These are phyloP conservation scores for Tetrastigma voinierianum DNA, from an alignment of 164 flowering plant genomes.

Conservation along the genomic window DNA sequence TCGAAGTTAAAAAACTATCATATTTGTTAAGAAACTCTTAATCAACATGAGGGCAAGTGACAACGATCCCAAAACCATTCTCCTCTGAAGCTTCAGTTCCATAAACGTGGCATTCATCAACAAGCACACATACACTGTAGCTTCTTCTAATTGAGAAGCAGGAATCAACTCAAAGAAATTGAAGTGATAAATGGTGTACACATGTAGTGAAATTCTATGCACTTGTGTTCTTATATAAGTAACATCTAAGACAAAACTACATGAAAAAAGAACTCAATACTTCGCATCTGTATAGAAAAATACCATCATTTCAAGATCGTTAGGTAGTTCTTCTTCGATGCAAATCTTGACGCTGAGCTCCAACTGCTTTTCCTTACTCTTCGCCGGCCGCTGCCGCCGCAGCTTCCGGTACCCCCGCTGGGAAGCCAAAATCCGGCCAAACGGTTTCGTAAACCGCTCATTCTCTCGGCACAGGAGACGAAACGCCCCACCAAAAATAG, in stretches of 20 bases:
- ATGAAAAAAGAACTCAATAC: background rate
- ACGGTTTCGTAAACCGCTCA: constrained; percentile 2
- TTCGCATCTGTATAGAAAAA: background rate
- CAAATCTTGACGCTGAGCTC: no score
- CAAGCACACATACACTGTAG: no score
- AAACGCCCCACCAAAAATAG: constrained; percentile 23
- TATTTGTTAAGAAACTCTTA: no score
- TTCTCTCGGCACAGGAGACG: constrained; percentile 17
- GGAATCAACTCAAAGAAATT: no score
- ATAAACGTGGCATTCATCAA: background rate
- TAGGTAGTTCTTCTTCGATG: constrained; percentile 82
- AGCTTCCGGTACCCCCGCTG: constrained; percentile 39
- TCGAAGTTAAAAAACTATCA: no score
- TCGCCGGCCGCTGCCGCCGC: constrained; percentile 29
- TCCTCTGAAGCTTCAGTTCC: no score
- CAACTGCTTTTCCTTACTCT: constrained; percentile 60
- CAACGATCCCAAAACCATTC: no score
- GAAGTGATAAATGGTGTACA: no score
- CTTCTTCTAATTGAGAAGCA: no score
- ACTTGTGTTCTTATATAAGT: background rate
- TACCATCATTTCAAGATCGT: constrained; percentile 83
- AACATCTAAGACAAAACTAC: background rate
- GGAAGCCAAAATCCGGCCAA: constrained; percentile 20
- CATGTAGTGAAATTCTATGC: no score
- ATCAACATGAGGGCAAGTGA: no score